A percentile compares a stretch with the other conserved stretches of the same genome.
These are phyloP conservation scores for Xerocomus brunneocitrinus DNA, from an alignment of 768 basidiomycete genomes.

Conservation along the genomic window DNA sequence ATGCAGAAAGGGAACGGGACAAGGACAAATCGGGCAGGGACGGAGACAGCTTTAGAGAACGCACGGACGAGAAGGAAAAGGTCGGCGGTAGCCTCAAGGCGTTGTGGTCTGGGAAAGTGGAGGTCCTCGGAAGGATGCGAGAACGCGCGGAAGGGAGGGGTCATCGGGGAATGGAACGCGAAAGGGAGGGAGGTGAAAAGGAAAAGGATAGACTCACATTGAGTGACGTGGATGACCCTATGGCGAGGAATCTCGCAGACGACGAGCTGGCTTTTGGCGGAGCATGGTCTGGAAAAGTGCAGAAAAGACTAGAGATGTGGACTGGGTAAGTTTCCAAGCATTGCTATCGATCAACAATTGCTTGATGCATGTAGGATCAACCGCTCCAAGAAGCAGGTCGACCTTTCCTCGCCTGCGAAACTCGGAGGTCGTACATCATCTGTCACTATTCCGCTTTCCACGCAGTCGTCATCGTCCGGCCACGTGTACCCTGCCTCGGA, in stretches of 20 bases:
- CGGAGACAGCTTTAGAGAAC: slow-evolving; percentile 31
- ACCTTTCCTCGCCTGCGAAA: slow-evolving; percentile 24
- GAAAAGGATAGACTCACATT: slow-evolving; percentile 26
- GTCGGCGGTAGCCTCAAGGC: slow-evolving; percentile 31
- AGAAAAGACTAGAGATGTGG: slow-evolving; percentile 48
- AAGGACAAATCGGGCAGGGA: slow-evolving; percentile 35
- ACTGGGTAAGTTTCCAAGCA: slow-evolving; percentile 35
- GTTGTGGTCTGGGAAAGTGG: slow-evolving; percentile 32
- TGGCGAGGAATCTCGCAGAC: slow-evolving; percentile 23
- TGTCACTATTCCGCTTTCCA: slow-evolving; percentile 29
- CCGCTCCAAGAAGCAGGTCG: slow-evolving; percentile 31
- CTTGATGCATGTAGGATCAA: slow-evolving; percentile 28
- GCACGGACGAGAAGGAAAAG: slow-evolving; percentile 32
- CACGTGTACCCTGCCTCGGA: slow-evolving; percentile 26
- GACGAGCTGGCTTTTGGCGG: slow-evolving; percentile 33
- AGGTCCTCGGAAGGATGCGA: slow-evolving; percentile 25
- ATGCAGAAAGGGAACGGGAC: slow-evolving; percentile 30
- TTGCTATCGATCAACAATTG: neutral
- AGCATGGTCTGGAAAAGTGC: slow-evolving; percentile 40
- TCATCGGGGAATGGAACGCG: slow-evolving; percentile 19
- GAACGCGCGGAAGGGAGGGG: slow-evolving; percentile 25
- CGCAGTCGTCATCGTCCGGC: slow-evolving; percentile 34
- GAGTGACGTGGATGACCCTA: slow-evolving; percentile 29
- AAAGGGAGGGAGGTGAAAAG: slow-evolving; percentile 27
- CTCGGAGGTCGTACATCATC: slow-evolving; percentile 22